These are phyloP conservation scores for Lablab purpureus DNA, from an alignment of 306 rosid genomes.

Conservation along the genomic window DNA sequence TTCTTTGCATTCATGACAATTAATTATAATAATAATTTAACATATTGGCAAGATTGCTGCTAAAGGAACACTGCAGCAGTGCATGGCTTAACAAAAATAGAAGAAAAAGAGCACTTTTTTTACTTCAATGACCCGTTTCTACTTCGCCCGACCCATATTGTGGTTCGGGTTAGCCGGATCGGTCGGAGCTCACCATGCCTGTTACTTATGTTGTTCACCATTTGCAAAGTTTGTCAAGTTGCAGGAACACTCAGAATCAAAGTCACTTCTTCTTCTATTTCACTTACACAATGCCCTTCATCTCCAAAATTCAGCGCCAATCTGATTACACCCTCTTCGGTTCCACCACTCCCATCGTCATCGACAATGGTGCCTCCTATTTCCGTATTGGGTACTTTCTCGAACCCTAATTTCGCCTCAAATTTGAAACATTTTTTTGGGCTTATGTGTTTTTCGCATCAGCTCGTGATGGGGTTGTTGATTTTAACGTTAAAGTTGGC, in stretches of 20 bases:
- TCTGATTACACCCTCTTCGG: conserved; percentile 42
- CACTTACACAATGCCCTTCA: conserved; percentile 49
- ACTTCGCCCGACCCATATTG: not conserved
- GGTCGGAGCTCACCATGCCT: conserved; percentile 51
- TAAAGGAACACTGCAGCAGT: not conserved
- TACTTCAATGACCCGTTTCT: conserved; percentile 28
- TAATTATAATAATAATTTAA: no score
- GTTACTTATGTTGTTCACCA: conserved; percentile 40
- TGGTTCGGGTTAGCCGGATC: not conserved
- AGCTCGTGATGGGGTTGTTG: conserved; percentile 21
- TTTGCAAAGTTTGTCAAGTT: conserved; percentile 36
- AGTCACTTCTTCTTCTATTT: conserved; percentile 10
- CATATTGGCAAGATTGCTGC: no score
- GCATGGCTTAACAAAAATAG: not conserved
- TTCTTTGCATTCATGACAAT: not conserved
- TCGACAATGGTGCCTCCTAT: conserved; percentile 60
- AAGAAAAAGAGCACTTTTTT: not conserved
- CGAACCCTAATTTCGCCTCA: conserved; percentile 58
- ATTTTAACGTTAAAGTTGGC: conserved; percentile 31
- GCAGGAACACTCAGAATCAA: conserved; percentile 36
- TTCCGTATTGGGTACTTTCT: conserved; percentile 53
- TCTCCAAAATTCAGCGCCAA: conserved; percentile 54
- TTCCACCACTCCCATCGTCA: conserved; percentile 48
- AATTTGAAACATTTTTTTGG: not conserved
- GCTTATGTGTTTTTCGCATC: not conserved